Evolutionary conservation across 345 rosid species (phyloP).

Genomic region (Aurinia saxatilis): DNA sequence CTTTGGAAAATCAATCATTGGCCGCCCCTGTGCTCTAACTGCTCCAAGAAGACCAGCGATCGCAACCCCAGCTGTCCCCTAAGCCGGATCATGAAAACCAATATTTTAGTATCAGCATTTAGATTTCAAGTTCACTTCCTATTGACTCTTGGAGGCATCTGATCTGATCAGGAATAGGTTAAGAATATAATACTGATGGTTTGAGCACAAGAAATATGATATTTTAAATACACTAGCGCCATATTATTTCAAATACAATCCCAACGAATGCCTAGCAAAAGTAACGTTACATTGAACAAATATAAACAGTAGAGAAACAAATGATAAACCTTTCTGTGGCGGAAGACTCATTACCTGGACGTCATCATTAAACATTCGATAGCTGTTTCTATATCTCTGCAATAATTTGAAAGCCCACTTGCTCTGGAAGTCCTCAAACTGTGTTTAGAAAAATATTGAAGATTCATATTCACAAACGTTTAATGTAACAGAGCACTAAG

Average conservation of each 20-base stretch:
- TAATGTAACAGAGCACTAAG: constrained; percentile 10
- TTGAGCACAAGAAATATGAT: neutral
- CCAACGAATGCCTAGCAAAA: neutral
- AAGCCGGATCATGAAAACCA: constrained; percentile 1
- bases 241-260: neutral
- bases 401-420: constrained; percentile 98
- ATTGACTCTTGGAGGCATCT: neutral
- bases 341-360: constrained; percentile 66
- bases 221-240: neutral
- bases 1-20: constrained; percentile 98
- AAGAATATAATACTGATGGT: neutral
- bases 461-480: neutral
- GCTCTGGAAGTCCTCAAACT: constrained; percentile 99
- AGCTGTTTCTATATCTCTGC: constrained; percentile 74
- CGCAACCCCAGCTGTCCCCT: constrained; percentile 99
- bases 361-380: constrained; percentile 98
- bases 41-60: constrained; percentile 98
- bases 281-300: neutral
- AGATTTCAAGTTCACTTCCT: neutral
- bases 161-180: neutral
- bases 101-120: neutral
- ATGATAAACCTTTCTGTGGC: neutral
- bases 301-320: neutral
- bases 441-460: constrained; percentile 9
- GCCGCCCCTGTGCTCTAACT: constrained; percentile 94